A percentile compares a stretch with the other conserved stretches of the same genome.
Conservation (phyloP, 441 rosid genomes). For the Croton setiger region DNA sequence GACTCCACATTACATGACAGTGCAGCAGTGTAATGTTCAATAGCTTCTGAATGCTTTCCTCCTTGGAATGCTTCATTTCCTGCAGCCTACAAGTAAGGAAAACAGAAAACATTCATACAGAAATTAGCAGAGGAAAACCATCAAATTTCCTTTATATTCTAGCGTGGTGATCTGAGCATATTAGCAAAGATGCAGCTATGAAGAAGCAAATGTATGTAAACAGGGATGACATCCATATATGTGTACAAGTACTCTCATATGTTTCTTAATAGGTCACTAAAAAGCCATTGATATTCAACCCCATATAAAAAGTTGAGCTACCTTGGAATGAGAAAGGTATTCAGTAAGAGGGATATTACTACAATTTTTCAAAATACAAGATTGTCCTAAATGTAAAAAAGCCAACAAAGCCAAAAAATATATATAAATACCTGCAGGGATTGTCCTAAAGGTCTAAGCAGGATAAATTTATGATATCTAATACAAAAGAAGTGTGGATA, state of each 20-base stretch:
- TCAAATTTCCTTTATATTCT: neutral
- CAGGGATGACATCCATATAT: too few relatives aligned
- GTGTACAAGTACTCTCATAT: too few relatives aligned
- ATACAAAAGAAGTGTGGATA: neutral
- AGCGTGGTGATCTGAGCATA: too few relatives aligned
- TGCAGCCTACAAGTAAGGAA: constrained; percentile 45
- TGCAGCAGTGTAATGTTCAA: constrained; percentile 85
- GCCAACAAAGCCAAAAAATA: too few relatives aligned
- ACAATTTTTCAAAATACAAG: too few relatives aligned
- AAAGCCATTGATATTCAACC: too few relatives aligned
- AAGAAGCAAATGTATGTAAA: too few relatives aligned
- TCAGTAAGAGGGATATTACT: too few relatives aligned
- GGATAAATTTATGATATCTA: neutral
- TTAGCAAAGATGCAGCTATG: neutral
- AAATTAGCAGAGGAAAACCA: constrained; percentile 2
- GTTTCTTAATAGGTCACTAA: too few relatives aligned
- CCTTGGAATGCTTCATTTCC: constrained; percentile 96
- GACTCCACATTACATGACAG: constrained; percentile 76
- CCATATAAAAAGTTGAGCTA: too few relatives aligned
- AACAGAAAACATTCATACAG: constrained; percentile 11
- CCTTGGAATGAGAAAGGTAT: too few relatives aligned
- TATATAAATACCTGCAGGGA: neutral
- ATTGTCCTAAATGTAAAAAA: too few relatives aligned
- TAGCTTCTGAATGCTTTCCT: constrained; percentile 85
- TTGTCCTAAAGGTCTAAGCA: neutral